Conservation (phyloP, 2,329 filamentous ascomycete genomes). For the Ophiostoma populinum region DNA sequence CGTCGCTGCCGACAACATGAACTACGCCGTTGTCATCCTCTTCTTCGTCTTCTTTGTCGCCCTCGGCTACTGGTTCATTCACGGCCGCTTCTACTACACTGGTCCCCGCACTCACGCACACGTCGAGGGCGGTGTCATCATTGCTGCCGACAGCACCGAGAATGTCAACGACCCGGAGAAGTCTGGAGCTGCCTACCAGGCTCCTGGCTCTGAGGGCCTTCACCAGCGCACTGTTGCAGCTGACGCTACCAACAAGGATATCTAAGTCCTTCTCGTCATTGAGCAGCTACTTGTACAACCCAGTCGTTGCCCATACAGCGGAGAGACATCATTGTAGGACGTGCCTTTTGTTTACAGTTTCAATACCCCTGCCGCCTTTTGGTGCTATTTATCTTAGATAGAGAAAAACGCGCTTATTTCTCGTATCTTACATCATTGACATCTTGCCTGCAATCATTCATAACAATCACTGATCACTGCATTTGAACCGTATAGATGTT, state of each 20-base stretch:
- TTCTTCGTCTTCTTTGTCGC: constrained; percentile 26
- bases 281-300: background rate
- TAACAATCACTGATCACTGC: too few species aligned
- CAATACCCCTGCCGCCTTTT: constrained; percentile 6
- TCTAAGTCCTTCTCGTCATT: background rate
- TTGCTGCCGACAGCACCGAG: constrained; percentile 9
- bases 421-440: background rate
- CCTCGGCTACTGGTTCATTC: constrained; percentile 26
- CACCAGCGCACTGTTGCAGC: constrained; percentile 8
- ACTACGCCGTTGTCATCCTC: constrained; percentile 35
- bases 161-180: constrained; percentile 6
- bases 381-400: background rate
- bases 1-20: constrained; percentile 31
- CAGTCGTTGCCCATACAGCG: background rate
- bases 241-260: background rate
- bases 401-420: background rate
- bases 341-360: constrained; percentile 5
- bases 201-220: constrained; percentile 5
- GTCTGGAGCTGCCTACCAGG: background rate
- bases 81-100: constrained; percentile 28
- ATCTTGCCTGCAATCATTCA: too few species aligned
- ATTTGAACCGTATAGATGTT: background rate
- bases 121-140: constrained; percentile 13
- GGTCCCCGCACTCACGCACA: constrained; percentile 22
- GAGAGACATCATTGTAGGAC: constrained; percentile 4